Conservation (phyloP, 106 monocot species). For the Acorus gramineus region DNA sequence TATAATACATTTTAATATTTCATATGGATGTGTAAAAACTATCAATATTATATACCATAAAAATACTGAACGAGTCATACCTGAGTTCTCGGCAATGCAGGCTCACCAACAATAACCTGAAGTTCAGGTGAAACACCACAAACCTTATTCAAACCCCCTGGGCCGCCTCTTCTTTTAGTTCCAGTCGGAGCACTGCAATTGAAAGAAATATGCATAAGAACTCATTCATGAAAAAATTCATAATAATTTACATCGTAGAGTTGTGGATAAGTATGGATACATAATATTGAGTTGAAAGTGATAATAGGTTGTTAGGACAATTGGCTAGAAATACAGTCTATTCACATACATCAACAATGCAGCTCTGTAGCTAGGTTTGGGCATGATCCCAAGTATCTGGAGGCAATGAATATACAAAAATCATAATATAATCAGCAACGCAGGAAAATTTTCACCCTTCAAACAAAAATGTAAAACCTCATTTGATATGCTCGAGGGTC, state of each 20-base stretch:
- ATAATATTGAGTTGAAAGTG: no score
- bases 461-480: no score
- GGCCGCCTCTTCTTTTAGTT: constrained; percentile 73
- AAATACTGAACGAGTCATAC: constrained; percentile 19
- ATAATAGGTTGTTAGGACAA: no score
- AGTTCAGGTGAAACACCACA: constrained; percentile 91
- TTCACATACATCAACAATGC: no score
- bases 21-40: neutral
- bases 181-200: constrained; percentile 37
- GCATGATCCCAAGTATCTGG: no score
- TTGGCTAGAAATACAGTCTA: no score
- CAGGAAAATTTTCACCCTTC: no score
- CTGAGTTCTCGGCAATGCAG: constrained; percentile 86
- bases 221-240: neutral
- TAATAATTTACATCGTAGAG: constrained; percentile 15
- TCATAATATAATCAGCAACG: no score
- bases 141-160: constrained; percentile 83
- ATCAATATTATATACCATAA: neutral
- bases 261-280: no score
- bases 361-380: no score
- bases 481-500: no score
- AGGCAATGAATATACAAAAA: no score
- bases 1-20: neutral
- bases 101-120: constrained; percentile 87
- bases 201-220: neutral